Base-by-base conservation (phyloP, 2,329 filamentous ascomycete genomes). In the Aureobasidium pullulans region DNA sequence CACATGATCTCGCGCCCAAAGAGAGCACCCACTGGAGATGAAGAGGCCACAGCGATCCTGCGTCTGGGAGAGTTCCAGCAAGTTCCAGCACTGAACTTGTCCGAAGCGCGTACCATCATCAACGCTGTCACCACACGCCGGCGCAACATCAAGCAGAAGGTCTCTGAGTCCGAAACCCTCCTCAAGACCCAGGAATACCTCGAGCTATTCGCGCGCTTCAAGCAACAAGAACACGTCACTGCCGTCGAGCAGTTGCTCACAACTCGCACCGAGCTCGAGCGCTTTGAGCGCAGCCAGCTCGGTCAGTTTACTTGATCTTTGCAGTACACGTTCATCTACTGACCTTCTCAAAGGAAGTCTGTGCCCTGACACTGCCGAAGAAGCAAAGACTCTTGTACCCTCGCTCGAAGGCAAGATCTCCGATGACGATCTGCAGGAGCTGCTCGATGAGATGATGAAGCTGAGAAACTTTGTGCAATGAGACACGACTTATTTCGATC, bases 371-470 rank as follows among this genome's bases (percentile, higher is more conserved):
- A 88, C 86, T 46, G 88, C 90, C 61, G 94, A 99, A 71, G 95
- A 99, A 76, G 94, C 94, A 62, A 96, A 96, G 77, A 96, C 90
- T 8, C 81, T 99, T 61, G 96, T 99, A 63, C 95, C 94, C 1
- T 96, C 83, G 66, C 73, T 99, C 53, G 82, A 86, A 66, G 86
- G 91, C 73, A 99, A 99, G 77, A 95, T 97, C 69, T 83, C 82
- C 62, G 93, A 97, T 71, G 88, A 90, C 37, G 90, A 96, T 66
- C 76, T 99, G 64, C 87, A 96, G 73, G 87, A 91, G 63, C 78
- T 97, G 60, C 81, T 99, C 60, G 87, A 96, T 69, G 91, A 99
- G 77, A 87, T 97, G 75, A 88, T 86, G 66, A 95, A 95, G 79
- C 78, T 96, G 70, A 77, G 82, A 66, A 73, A 75, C 69, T 73